These are phyloP conservation scores for Tricholoma flavovirens DNA, from an alignment of 768 basidiomycete genomes.

Conservation along the genomic window DNA sequence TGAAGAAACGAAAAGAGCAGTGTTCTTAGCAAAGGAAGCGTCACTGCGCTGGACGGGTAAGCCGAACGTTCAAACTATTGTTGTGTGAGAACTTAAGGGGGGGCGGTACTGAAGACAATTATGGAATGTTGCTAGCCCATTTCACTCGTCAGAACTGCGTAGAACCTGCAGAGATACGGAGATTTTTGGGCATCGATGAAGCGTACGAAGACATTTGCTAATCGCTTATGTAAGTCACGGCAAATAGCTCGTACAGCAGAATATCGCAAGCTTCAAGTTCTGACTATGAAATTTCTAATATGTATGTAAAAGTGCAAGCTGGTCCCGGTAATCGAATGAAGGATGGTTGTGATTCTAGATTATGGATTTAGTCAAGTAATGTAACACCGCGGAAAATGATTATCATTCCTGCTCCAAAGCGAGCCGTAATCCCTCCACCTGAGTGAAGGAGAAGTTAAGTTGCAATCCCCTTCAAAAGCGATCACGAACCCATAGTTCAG, in stretches of 20 bases:
- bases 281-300: background rate
- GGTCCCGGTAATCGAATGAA: background rate
- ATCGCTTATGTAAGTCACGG: slow-evolving; percentile 3
- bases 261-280: background rate
- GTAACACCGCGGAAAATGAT: background rate
- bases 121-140: slow-evolving; percentile 55
- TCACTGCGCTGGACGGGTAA: slow-evolving; percentile 85
- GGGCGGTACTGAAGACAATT: slow-evolving; percentile 50
- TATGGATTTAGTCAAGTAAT: background rate
- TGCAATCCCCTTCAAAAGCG: background rate
- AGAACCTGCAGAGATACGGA: slow-evolving; percentile 57
- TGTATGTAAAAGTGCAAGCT: background rate
- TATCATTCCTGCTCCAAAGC: slow-evolving; percentile 12
- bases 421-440: slow-evolving; percentile 14
- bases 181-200: slow-evolving; percentile 59
- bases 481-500: slow-evolving; percentile 19
- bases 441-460: background rate
- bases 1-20: slow-evolving; percentile 69
- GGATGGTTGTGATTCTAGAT: background rate
- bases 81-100: background rate
- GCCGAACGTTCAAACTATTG: slow-evolving; percentile 17
- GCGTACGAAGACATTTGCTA: slow-evolving; percentile 73
- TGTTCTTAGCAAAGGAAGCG: slow-evolving; percentile 76
- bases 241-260: background rate
- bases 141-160: slow-evolving; percentile 60